Evolutionary conservation across 495 filamentous ascomycete genomes (phyloP).

Genomic region (Penicillium soppii): DNA sequence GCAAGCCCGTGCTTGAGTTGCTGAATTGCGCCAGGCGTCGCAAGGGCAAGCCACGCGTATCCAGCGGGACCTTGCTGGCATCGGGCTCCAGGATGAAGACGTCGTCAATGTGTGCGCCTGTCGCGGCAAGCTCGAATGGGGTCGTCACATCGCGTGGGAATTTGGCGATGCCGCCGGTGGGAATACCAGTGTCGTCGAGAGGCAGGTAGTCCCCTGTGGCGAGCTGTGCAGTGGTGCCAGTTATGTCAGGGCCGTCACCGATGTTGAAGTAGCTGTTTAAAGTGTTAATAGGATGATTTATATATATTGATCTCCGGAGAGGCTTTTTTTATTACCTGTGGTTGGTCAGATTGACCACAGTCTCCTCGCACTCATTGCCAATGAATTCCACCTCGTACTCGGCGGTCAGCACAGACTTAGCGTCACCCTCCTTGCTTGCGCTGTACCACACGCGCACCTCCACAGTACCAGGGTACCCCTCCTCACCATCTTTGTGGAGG

Average conservation of each 20-base stretch:
- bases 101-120: constrained; percentile 78
- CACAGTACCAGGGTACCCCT: constrained; percentile 84
- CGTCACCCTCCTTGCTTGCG: constrained; percentile 59
- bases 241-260: constrained; percentile 60
- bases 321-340: constrained; percentile 65
- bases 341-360: constrained; percentile 87
- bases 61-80: constrained; percentile 62
- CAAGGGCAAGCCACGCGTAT: constrained; percentile 69
- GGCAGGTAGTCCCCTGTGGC: constrained; percentile 71
- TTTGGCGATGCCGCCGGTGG: constrained; percentile 44
- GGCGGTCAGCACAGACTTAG: constrained; percentile 67
- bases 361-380: constrained; percentile 75
- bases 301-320: background rate
- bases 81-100: constrained; percentile 78
- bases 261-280: constrained; percentile 98
- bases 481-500: constrained; percentile 71
- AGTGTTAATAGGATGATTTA: too few relatives aligned
- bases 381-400: constrained; percentile 89
- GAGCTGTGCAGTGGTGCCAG: constrained; percentile 73
- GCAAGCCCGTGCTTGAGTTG: constrained; percentile 68
- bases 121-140: constrained; percentile 65
- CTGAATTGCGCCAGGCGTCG: constrained; percentile 63
- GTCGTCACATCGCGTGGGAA: constrained; percentile 55
- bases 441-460: constrained; percentile 78
- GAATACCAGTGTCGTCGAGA: constrained; percentile 68